phyloP scores from a whole-genome alignment of 164 flowering plant genomes.

The Liriodendron chinense region DNA sequence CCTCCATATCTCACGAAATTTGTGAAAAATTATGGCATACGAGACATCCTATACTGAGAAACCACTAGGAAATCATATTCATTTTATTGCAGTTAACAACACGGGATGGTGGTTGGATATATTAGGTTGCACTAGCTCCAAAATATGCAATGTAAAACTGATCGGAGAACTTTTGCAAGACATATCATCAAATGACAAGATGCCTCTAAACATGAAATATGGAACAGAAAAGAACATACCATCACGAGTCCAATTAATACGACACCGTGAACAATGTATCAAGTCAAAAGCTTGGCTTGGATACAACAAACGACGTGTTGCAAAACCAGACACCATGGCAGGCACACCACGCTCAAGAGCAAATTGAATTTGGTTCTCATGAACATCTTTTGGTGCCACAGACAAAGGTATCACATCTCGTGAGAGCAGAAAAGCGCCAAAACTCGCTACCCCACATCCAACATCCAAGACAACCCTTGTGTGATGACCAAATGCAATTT shows the following conservation, averaged over 20 bases:
- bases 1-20: neutral
- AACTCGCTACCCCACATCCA: constrained; percentile 73
- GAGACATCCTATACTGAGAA: neutral
- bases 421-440: constrained; percentile 57
- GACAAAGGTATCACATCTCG: constrained; percentile 50
- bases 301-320: constrained; percentile 49
- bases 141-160: neutral
- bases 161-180: neutral
- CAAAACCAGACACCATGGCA: constrained; percentile 62
- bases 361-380: constrained; percentile 70
- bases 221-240: constrained; percentile 35
- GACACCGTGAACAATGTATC: constrained; percentile 67
- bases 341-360: constrained; percentile 74
- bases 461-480: constrained; percentile 57
- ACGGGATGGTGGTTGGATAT: neutral
- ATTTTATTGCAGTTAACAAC: neutral
- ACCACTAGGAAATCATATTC: neutral
- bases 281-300: constrained; percentile 72
- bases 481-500: constrained; percentile 48
- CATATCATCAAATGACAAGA: neutral
- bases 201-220: neutral
- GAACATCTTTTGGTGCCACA: constrained; percentile 65
- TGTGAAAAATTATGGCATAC: neutral
- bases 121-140: neutral
- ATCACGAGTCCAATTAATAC: constrained; percentile 66